Evolutionary conservation across 176 grass and related monocot species (phyloP), one percentile per base, ranked within the genome.

Genomic region (Oropetium thomaeum): DNA sequence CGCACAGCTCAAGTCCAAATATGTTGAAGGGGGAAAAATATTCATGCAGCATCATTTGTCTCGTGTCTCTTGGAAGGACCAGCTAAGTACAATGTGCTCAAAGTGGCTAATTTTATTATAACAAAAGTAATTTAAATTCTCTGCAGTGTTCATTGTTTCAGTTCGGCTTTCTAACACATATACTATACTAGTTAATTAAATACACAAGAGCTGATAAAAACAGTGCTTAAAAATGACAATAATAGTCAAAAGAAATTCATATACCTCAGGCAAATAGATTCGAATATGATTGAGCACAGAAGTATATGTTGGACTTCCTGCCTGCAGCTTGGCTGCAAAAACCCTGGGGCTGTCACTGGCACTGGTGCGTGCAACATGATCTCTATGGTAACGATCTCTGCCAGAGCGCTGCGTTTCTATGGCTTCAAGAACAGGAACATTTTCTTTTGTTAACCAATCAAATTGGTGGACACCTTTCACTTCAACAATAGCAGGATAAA

Each of bases 231-330:
- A 51, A 41, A 5, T 22, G 42, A 58, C 6, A 29, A 27, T 71
- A 43, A 33, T 71, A 69, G 10, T 69, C 23, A 75, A 31, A 68
- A 69, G 63, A 88, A 82, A 62, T 29, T 61, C 5, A 65, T 71
- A 53, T 98, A 99, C 96, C 96, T 99, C 96, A 72, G 96, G 96
- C 77, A 99, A 79, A 73, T 99, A 99, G 76, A 99, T 94, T 29
- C 96, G 89, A 31, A 99, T 86, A 84, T 99, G 96, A 70, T 92
- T 99, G 43, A 99, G 87, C 74, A 99, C 51, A 5, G 87, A 92
- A 58, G 88, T 92, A 58, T 99, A 99, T 51, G 90, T 95, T 77
- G 91, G 91, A 75, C 91, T 99, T 72, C 96, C 90, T 32, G 96
- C 87, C 64, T 90, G 91, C 48, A 99, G 86, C 62, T 95, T 99